A percentile compares a stretch with the other conserved stretches of the same genome.
Evolutionary conservation across 202 grass and related monocot species (phyloP).

Genomic region (Setaria viridis): DNA sequence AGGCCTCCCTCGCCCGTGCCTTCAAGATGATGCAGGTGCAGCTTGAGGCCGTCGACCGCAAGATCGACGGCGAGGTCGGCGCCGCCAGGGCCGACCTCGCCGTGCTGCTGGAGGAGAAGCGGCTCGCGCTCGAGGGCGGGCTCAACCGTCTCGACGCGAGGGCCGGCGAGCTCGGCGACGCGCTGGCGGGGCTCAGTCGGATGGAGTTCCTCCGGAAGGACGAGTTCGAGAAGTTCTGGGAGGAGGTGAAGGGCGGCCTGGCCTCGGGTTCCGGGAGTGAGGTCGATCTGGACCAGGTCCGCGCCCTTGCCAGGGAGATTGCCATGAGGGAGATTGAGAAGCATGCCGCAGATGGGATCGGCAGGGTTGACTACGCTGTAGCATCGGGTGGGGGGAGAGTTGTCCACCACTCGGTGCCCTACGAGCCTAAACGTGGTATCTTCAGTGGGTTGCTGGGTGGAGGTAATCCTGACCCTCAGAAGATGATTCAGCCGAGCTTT

Average conservation of each 20-base stretch:
- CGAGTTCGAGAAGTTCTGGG: conserved; percentile 57
- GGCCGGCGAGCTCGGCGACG: conserved; percentile 47
- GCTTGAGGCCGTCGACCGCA: conserved; percentile 69
- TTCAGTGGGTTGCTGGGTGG: background rate
- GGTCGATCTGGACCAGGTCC: conserved; percentile 60
- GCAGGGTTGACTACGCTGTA: conserved; percentile 68
- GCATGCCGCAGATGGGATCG: conserved; percentile 73
- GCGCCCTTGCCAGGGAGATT: conserved; percentile 59
- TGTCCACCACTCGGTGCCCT: conserved; percentile 55
- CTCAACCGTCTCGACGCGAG: conserved; percentile 43
- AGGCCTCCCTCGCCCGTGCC: conserved; percentile 56
- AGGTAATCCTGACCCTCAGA: conserved; percentile 36
- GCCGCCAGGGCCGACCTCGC: conserved; percentile 43
- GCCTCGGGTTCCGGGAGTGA: conserved; percentile 6
- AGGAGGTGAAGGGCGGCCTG: conserved; percentile 50
- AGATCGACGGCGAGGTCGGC: conserved; percentile 60
- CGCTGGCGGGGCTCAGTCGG: conserved; percentile 54
- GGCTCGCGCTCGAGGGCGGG: conserved; percentile 41
- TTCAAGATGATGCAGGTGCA: conserved; percentile 65
- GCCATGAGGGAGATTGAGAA: conserved; percentile 68
- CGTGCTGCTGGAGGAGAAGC: conserved; percentile 62
- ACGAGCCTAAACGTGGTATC: conserved; percentile 45
- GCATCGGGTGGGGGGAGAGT: conserved; percentile 63
- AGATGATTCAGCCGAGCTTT: conserved; percentile 72
- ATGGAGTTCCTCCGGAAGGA: conserved; percentile 56